Conservation (phyloP, 805 yeast species). For the Kodamaea restingae region DNA sequence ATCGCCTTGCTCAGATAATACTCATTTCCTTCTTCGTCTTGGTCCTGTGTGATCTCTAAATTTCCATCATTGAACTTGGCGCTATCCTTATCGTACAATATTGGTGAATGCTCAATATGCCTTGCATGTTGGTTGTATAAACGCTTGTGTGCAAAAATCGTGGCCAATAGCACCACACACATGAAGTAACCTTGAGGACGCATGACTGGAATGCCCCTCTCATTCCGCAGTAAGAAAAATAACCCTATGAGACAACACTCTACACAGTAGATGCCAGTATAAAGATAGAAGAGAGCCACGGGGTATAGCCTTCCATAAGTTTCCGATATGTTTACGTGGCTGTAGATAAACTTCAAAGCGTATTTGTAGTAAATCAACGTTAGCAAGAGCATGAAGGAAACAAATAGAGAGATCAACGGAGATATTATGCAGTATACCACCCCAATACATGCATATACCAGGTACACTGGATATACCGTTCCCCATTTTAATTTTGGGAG, state of each 20-base stretch:
- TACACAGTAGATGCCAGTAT: slow-evolving; percentile 76
- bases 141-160: slow-evolving; percentile 55
- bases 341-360: slow-evolving; percentile 55
- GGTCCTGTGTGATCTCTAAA: background rate
- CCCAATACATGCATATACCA: slow-evolving; percentile 76
- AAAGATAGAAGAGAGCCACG: slow-evolving; percentile 68
- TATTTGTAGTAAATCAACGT: slow-evolving; percentile 68
- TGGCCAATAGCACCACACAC: slow-evolving; percentile 46
- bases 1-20: slow-evolving; percentile 21
- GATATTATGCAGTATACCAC: slow-evolving; percentile 74
- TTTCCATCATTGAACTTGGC: background rate
- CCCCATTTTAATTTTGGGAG: slow-evolving; percentile 69
- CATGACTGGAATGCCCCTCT: slow-evolving; percentile 40
- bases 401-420: slow-evolving; percentile 66
- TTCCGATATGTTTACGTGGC: slow-evolving; percentile 51
- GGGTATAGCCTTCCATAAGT: slow-evolving; percentile 71
- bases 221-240: slow-evolving; percentile 57
- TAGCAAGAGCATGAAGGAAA: slow-evolving; percentile 51
- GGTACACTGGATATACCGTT: slow-evolving; percentile 66
- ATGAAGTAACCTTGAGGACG: slow-evolving; percentile 50
- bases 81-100: slow-evolving; percentile 17
- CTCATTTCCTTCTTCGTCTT: slow-evolving; percentile 7
- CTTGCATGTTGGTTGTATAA: slow-evolving; percentile 40
- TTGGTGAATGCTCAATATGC: slow-evolving; percentile 30
- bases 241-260: slow-evolving; percentile 77